Evolutionary conservation across 2,329 filamentous ascomycete species (phyloP).

Genomic region (Trichophyton benhamiae): DNA sequence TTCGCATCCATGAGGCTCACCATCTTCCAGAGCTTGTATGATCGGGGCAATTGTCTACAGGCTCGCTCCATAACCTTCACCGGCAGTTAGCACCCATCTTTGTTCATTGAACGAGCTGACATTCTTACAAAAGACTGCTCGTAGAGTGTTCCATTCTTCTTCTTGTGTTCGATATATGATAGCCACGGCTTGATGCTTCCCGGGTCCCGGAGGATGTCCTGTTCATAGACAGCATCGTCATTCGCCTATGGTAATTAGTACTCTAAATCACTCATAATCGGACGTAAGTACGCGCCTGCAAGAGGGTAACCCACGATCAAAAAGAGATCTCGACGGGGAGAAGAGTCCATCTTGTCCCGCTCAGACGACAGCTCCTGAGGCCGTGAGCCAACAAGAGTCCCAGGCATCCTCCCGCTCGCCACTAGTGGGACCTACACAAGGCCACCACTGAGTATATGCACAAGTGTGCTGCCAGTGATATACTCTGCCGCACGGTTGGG

Average conservation of each 20-base stretch:
- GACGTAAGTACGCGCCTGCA: neutral
- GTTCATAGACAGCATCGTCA: slow-evolving; percentile 91
- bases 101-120: neutral
- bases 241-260: slow-evolving; percentile 48
- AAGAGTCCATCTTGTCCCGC: slow-evolving; percentile 31
- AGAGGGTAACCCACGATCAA: slow-evolving; percentile 30
- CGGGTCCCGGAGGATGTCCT: slow-evolving; percentile 77
- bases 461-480: neutral
- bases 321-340: slow-evolving; percentile 32
- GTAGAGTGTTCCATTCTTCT: slow-evolving; percentile 67
- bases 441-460: slow-evolving; percentile 11
- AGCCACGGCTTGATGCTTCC: slow-evolving; percentile 89
- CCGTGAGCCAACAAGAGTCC: slow-evolving; percentile 38
- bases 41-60: slow-evolving; percentile 76
- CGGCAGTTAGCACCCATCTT: neutral
- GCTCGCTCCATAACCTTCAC: slow-evolving; percentile 68
- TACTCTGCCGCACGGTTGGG: neutral
- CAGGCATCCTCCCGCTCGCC: slow-evolving; percentile 38
- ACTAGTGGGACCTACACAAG: slow-evolving; percentile 14
- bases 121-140: slow-evolving; percentile 64
- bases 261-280: slow-evolving; percentile 18
- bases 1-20: slow-evolving; percentile 32
- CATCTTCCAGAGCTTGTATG: slow-evolving; percentile 98
- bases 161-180: slow-evolving; percentile 82
- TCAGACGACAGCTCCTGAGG: slow-evolving; percentile 32